These are phyloP conservation scores for Caloboletus firmus DNA, from an alignment of 1,284 basidiomycete species.

Conservation along the genomic window DNA sequence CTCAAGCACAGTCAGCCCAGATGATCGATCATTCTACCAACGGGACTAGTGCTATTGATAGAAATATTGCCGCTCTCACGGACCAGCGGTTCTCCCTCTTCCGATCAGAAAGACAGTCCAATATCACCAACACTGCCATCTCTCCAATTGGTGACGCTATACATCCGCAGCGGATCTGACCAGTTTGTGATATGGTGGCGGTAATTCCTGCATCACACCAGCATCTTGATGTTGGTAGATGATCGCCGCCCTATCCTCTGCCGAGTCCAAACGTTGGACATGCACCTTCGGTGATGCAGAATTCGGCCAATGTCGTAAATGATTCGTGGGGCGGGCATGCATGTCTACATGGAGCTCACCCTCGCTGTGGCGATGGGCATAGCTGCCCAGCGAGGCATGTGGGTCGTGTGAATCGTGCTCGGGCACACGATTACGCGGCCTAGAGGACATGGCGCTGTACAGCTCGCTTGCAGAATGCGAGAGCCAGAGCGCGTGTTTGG, in stretches of 20 bases:
- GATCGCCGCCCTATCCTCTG: not conserved
- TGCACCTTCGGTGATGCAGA: slow-evolving; percentile 16
- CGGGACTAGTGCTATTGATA: not conserved
- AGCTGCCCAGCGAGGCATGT: not conserved
- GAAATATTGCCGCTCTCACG: not conserved
- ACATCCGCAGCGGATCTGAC: not conserved
- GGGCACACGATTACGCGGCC: not conserved
- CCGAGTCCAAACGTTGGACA: not conserved
- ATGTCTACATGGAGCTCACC: not conserved
- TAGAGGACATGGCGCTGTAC: not conserved
- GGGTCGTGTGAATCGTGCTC: not conserved
- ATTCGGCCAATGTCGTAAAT: slow-evolving; percentile 24
- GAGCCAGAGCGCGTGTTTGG: slow-evolving; percentile 11
- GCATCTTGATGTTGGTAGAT: slow-evolving; percentile 26
- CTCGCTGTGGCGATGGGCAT: not conserved
- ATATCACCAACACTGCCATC: not conserved
- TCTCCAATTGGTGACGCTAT: not conserved
- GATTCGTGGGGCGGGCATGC: slow-evolving; percentile 3
- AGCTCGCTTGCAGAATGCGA: slow-evolving; percentile 31
- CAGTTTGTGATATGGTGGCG: slow-evolving; percentile 29
- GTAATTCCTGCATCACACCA: slow-evolving; percentile 21
- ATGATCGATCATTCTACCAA: not conserved
- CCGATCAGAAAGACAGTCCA: not conserved
- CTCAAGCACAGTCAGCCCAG: not conserved
- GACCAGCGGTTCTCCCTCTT: not conserved